phyloP scores from a whole-genome alignment of 2,329 filamentous ascomycete genomes.

The Colletotrichum horii region DNA sequence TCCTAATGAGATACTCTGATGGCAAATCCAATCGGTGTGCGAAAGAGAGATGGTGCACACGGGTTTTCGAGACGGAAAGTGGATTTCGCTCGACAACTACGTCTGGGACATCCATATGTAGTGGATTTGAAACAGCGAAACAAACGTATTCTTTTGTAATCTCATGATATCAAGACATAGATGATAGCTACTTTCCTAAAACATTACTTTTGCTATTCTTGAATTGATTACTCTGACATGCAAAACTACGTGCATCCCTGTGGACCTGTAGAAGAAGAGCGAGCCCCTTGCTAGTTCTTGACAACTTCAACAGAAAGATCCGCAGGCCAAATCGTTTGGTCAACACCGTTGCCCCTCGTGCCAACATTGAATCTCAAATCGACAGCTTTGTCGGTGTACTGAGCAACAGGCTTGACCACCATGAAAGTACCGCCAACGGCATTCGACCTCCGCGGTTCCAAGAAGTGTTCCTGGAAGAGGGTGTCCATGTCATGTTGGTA shows the following conservation, averaged over 20 bases:
- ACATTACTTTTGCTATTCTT: not conserved
- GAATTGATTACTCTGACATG: not conserved
- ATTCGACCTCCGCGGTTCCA: slow-evolving; percentile 35
- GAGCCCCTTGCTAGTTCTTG: not conserved
- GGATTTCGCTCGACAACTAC: not conserved
- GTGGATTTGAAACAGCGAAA: not conserved
- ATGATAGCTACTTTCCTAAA: not conserved
- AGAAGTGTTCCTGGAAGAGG: slow-evolving; percentile 53
- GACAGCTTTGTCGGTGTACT: slow-evolving; percentile 38
- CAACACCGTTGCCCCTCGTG: slow-evolving; percentile 52
- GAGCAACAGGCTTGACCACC: slow-evolving; percentile 45
- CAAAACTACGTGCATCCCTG: not conserved
- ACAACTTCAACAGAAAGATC: slow-evolving; percentile 41
- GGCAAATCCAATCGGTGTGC: not conserved
- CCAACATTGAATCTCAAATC: slow-evolving; percentile 49
- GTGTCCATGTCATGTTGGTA: slow-evolving; percentile 34
- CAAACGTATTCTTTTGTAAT: not conserved
- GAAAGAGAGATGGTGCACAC: not conserved
- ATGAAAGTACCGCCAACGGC: slow-evolving; percentile 31
- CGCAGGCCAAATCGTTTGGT: slow-evolving; percentile 48
- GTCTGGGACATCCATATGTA: not conserved
- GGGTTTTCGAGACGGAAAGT: not conserved
- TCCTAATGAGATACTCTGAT: not conserved
- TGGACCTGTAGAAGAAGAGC: not conserved
- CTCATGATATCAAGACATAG: not conserved